A percentile compares a stretch with the other conserved stretches of the same genome.
Evolutionary conservation across 345 rosid species (phyloP).

Genomic region (Psidium guajava): DNA sequence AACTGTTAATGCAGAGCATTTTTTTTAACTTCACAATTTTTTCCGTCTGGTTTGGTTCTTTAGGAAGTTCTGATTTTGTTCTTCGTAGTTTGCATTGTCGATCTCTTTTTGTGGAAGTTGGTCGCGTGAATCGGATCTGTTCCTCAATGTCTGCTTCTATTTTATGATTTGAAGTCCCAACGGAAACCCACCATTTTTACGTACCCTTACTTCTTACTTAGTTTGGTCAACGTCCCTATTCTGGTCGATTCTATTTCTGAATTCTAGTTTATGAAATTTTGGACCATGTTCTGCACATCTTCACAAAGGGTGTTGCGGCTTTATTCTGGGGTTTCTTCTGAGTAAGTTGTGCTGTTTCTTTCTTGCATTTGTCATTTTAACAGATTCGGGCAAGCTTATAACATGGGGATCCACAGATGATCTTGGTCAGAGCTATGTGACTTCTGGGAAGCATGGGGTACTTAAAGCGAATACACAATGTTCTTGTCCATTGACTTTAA

Average conservation of each 20-base stretch:
- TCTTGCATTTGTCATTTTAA: neutral
- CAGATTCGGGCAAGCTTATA: slow-evolving; percentile 91
- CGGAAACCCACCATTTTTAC: neutral
- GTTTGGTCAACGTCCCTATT: neutral
- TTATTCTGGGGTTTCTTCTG: neutral
- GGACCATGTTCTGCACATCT: neutral
- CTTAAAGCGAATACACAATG: neutral
- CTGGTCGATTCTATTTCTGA: neutral
- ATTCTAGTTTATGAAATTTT: neutral
- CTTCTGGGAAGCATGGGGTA: slow-evolving; percentile 98
- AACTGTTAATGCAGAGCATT: neutral
- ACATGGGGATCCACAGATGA: slow-evolving; percentile 99
- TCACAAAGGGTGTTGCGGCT: neutral
- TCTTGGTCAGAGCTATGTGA: slow-evolving; percentile 94
- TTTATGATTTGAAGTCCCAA: neutral
- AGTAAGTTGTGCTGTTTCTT: neutral
- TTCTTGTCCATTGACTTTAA: neutral
- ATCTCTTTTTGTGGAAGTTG: neutral
- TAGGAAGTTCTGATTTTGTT: neutral
- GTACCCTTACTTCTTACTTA: neutral
- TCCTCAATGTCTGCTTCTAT: neutral
- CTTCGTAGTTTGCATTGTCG: neutral
- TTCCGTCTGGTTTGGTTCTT: neutral
- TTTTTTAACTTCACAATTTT: neutral
- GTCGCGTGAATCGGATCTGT: neutral